Base-by-base conservation (phyloP, 371 early-diverging fungal species). In the Scutellospora calospora region DNA sequence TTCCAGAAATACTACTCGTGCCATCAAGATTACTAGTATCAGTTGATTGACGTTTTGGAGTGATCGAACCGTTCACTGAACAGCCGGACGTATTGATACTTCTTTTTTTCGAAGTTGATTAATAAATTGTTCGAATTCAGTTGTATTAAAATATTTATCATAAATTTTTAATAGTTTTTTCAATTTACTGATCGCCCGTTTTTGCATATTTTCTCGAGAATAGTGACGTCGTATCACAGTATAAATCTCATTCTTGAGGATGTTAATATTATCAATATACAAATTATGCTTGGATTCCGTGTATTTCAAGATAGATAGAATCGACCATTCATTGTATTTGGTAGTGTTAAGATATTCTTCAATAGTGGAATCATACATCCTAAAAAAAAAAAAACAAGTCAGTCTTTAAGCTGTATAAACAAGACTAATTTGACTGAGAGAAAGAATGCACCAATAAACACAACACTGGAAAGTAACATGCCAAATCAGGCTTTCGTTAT, bases 301-400 rank as follows among this genome's bases (percentile, higher is more conserved):
- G 29, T 76, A 35, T 52, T 59, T 31, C 52, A 76, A 76, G 52
- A 76, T 60, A 9, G 77, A 76, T 45, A 8, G 77, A 76, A 76
- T 76, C 1, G 77, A 76, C 77, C 77, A 76, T 29, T 60, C 27
- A n/a, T 20, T 76, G 52, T 60, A 76, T 52, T 35, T 25, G 68
- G 77, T 59, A 4, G 4, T 60, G 62, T 76, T 59, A 20, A 76
- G 62, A 76, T 76, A 76, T n/a, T 76, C 77, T 60, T 76, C 77
- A 60, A 76, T 60, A 76, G 35, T 76, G 27, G 77, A 76, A 45
- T 59, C 77, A 76, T 27, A 76, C 77, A 57, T 76, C 62, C 77
- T 76, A 25, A 76, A 76, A 38, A 35, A 20, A n/a, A n/a, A n/a
- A 45, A 74, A 76, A 35, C 25, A 60, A 59, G 63, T n/a, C 77